phyloP scores from a whole-genome alignment of 257 asterid genomes.

The Fraxinus quadrangulata region DNA sequence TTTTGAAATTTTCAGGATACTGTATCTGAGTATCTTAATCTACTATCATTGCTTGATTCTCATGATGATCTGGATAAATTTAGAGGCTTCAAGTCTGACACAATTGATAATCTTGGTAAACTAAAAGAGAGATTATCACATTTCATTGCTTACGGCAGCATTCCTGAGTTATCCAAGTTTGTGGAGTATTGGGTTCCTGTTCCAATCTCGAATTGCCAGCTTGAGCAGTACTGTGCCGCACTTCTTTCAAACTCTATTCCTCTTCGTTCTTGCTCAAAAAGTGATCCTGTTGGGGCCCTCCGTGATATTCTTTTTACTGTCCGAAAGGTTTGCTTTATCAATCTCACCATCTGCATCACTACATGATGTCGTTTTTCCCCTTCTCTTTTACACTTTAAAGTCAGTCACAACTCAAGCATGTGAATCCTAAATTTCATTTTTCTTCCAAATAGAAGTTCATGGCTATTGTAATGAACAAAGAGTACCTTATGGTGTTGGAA shows the following conservation, averaged over 20 bases:
- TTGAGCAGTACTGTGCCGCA: conserved; percentile 77
- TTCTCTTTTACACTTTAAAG: not conserved
- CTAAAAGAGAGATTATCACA: conserved; percentile 47
- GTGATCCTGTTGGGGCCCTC: conserved; percentile 66
- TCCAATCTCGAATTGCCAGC: conserved; percentile 75
- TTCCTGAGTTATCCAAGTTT: conserved; percentile 53
- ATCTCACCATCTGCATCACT: conserved; percentile 25
- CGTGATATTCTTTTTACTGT: conserved; percentile 57
- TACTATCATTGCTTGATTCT: conserved; percentile 56
- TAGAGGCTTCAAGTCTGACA: conserved; percentile 40
- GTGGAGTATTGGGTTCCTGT: conserved; percentile 90
- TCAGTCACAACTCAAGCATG: conserved; percentile 4
- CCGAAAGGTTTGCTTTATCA: conserved; percentile 65
- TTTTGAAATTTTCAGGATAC: conserved; percentile 47
- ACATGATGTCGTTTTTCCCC: conserved; percentile 10
- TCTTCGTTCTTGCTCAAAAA: conserved; percentile 60
- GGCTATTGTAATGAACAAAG: conserved; percentile 2
- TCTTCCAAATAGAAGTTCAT: conserved; percentile 6
- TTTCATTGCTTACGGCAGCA: conserved; percentile 41
- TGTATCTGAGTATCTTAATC: conserved; percentile 43
- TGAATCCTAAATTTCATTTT: conserved; percentile 13
- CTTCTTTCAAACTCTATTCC: conserved; percentile 52
- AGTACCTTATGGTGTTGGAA: conserved; percentile 17
- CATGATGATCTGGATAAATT: conserved; percentile 42
- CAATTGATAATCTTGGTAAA: conserved; percentile 48